Percentiles rank a stretch among this genome's conserved stretches.
Conservation (phyloP, 768 basidiomycete species). For the Leccinum pellstonianum region DNA sequence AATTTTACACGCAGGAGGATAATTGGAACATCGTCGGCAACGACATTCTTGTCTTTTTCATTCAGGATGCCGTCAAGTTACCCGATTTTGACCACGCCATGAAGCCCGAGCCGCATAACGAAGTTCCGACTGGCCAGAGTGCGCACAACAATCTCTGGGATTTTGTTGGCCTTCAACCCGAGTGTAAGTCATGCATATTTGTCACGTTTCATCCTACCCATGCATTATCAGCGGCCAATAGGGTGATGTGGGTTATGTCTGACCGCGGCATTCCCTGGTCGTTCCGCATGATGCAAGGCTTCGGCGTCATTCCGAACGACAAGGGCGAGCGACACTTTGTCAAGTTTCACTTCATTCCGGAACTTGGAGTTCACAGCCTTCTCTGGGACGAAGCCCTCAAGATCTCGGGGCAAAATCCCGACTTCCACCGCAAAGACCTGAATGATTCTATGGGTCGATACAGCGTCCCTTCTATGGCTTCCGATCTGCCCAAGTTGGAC, state of each 20-base stretch:
- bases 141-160: conserved; percentile 92
- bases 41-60: conserved; percentile 79
- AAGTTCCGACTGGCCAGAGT: conserved; percentile 64
- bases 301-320: conserved; percentile 76
- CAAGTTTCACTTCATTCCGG: conserved; percentile 83
- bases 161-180: conserved; percentile 68
- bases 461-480: conserved; percentile 33
- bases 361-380: conserved; percentile 80
- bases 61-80: conserved; percentile 81
- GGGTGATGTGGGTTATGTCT: conserved; percentile 84
- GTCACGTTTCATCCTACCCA: conserved; percentile 6
- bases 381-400: conserved; percentile 92
- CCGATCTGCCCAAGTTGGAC: conserved; percentile 45
- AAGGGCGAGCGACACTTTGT: conserved; percentile 74
- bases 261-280: conserved; percentile 86
- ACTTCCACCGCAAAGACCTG: conserved; percentile 87
- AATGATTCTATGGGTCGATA: conserved; percentile 65
- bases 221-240: conserved; percentile 52
- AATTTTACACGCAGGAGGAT: conserved; percentile 82
- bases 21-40: conserved; percentile 88
- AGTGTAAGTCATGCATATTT: conserved; percentile 40
- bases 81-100: conserved; percentile 84
- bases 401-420: conserved; percentile 80
- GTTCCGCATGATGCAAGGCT: conserved; percentile 86
- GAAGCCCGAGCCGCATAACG: conserved; percentile 83